A percentile compares a stretch with the other conserved stretches of the same genome.
These are phyloP conservation scores for Fusarium drepaniforme DNA, from an alignment of 2,329 filamentous ascomycete species.

Conservation along the genomic window DNA sequence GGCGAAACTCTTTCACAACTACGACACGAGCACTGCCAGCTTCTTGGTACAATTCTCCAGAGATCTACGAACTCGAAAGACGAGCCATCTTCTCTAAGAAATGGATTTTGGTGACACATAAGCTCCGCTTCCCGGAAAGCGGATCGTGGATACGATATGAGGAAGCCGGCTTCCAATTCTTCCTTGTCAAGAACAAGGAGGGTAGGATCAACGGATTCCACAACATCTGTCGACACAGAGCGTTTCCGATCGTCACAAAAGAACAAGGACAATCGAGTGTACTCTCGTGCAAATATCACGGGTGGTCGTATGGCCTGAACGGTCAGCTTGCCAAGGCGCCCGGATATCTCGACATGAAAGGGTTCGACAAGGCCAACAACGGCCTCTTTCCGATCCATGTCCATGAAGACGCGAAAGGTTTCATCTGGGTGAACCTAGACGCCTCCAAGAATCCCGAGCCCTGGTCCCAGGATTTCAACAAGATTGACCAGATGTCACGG, in stretches of 20 bases:
- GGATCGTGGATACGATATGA: slow-evolving; percentile 68
- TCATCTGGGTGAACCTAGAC: slow-evolving; percentile 70
- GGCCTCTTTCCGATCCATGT: slow-evolving; percentile 65
- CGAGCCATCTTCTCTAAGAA: slow-evolving; percentile 67
- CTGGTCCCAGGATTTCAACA: slow-evolving; percentile 64
- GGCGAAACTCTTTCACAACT: background rate
- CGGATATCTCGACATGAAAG: slow-evolving; percentile 65
- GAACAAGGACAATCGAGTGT: slow-evolving; percentile 63
- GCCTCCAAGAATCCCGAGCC: slow-evolving; percentile 55
- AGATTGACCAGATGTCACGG: slow-evolving; percentile 57
- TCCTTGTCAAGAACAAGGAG: slow-evolving; percentile 62
- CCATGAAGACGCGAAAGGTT: slow-evolving; percentile 64
- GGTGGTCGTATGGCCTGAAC: slow-evolving; percentile 69
- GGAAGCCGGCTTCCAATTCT: slow-evolving; percentile 65
- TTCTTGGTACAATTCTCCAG: slow-evolving; percentile 62
- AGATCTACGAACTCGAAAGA: slow-evolving; percentile 66
- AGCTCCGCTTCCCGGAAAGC: slow-evolving; percentile 58
- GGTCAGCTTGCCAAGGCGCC: slow-evolving; percentile 71
- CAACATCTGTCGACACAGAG: slow-evolving; percentile 71
- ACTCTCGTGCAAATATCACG: slow-evolving; percentile 70
- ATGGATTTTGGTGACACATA: slow-evolving; percentile 68
- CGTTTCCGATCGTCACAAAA: slow-evolving; percentile 66
- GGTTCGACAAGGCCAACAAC: slow-evolving; percentile 67
- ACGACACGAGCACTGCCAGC: slow-evolving; percentile 55
- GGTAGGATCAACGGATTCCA: slow-evolving; percentile 69